phyloP scores from a whole-genome alignment of 768 basidiomycete species.

The Strobilomyces echinocephalus region DNA sequence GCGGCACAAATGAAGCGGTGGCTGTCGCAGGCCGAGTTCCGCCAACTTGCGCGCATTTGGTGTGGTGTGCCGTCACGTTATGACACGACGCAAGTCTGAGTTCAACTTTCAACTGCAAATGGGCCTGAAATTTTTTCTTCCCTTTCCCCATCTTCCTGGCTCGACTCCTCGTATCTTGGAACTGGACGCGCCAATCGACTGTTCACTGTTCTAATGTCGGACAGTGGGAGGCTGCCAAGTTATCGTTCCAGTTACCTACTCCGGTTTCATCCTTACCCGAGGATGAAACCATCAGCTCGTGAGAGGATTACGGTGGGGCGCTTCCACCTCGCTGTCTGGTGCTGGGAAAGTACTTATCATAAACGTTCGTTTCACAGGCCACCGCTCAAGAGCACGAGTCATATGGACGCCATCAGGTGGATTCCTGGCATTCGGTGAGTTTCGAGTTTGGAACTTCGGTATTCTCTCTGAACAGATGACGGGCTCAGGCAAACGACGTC shows the following conservation, averaged over 20 bases:
- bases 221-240: constrained; percentile 13
- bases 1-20: constrained; percentile 1
- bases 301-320: constrained; percentile 15
- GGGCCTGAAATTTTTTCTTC: constrained; percentile 3
- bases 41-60: constrained; percentile 21
- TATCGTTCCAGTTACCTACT: constrained; percentile 28
- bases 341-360: constrained; percentile 8
- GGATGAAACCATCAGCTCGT: not conserved
- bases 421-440: not conserved
- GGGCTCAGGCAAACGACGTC: constrained; percentile 9
- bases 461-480: not conserved
- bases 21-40: constrained; percentile 15
- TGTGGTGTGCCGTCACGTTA: constrained; percentile 23
- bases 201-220: constrained; percentile 11
- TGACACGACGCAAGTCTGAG: constrained; percentile 7
- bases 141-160: not conserved
- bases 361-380: constrained; percentile 6
- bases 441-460: not conserved
- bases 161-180: constrained; percentile 4
- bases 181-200: not conserved
- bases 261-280: not conserved
- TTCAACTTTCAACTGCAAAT: constrained; percentile 17
- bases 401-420: not conserved
- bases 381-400: not conserved
- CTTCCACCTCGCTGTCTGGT: not conserved